Base-by-base conservation (phyloP, 1,139 yeast species). In the Scheffersomyces titani region DNA sequence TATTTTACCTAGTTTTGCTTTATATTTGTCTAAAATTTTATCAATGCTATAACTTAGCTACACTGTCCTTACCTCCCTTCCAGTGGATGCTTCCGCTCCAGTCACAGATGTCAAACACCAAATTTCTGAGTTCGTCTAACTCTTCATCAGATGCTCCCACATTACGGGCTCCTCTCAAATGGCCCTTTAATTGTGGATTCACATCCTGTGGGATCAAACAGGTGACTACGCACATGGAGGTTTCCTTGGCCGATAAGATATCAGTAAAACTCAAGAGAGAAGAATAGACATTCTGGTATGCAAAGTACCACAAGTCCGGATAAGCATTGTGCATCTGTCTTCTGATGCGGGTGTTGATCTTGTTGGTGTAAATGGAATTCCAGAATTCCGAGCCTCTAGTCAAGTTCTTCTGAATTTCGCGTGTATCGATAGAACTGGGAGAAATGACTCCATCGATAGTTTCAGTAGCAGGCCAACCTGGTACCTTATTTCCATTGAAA, bases 141-240 rank as follows among this genome's bases (percentile, higher is more conserved):
- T 89, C 90, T 53, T 87, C 90, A 50, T 70, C 69, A 3, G 90
- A 77, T 9, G 90, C 90, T 0, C 97, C 97, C 48, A 87, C 84
- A 66, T 92, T 92, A 55, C 87, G 59, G 0, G 97, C 97, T 0
- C 98, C 98, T 67, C 82, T 85, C 60, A 92, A 78, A 69, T 92
- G 98, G 0, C 98, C 98, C 72, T 91, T 91, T 62, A 92, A 78
- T 67, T 92, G 97, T 0, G 97, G 97, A 63, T 90, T 91, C n/a
- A 92, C 97, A 70, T 92, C 97, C 69, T 91, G 97, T 0, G 98
- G 98, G 16, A 92, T 87, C 65, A 93, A 80, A 59, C 93, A 82
- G 1, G 96, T 89, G 40, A 92, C 85, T 5, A 92, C 86, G 51
- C 92, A 88, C 64, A 91, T 70, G 47, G 94, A 87, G 0, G 97